These are phyloP conservation scores for Aspergillus candidus DNA, from an alignment of 2,329 filamentous ascomycete species.

Conservation along the genomic window DNA sequence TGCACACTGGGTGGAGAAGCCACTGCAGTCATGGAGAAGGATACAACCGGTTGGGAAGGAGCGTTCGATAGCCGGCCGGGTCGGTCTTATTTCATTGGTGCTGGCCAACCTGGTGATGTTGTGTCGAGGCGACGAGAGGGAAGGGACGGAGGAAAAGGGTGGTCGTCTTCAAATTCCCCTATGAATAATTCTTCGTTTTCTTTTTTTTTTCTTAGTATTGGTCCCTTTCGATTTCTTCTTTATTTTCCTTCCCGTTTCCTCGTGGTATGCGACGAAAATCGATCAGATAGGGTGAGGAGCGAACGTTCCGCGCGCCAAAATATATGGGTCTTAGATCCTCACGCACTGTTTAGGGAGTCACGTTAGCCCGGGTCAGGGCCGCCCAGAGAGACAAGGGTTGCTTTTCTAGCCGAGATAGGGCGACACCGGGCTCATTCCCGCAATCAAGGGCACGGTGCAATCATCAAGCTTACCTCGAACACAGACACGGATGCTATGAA, in stretches of 20 bases:
- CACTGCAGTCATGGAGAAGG: slow-evolving; percentile 58
- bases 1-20: slow-evolving; percentile 60
- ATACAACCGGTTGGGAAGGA: slow-evolving; percentile 13
- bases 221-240: no score
- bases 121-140: no score
- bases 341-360: slow-evolving; percentile 24
- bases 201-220: no score
- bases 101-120: not conserved
- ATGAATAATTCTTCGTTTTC: no score
- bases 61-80: slow-evolving; percentile 5
- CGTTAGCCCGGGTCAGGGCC: slow-evolving; percentile 26
- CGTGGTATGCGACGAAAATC: no score
- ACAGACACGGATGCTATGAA: slow-evolving; percentile 4
- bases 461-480: slow-evolving; percentile 13
- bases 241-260: no score
- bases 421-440: not conserved
- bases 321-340: slow-evolving; percentile 5
- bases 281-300: not conserved
- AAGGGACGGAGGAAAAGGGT: no score
- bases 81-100: slow-evolving; percentile 13
- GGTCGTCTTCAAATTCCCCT: no score
- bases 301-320: slow-evolving; percentile 9
- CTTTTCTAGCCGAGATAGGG: slow-evolving; percentile 2
- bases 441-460: slow-evolving; percentile 3
- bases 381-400: slow-evolving; percentile 14